phyloP scores from a whole-genome alignment of 116 monocot species.

The Papilionanthe hybrid region DNA sequence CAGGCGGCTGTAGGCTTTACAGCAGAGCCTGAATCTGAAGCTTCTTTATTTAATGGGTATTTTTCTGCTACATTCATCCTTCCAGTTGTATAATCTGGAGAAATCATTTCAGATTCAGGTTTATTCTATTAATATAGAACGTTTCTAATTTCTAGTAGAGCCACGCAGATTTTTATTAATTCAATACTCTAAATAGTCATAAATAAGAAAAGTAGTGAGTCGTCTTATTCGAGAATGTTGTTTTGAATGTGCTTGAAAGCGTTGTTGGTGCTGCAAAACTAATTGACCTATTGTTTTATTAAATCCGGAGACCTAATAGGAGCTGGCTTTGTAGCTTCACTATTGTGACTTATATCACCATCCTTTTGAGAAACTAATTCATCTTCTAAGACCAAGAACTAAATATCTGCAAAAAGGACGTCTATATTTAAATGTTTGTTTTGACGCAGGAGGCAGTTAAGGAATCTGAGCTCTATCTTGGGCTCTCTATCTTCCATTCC shows the following conservation, averaged over 20 bases:
- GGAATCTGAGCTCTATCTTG: slow-evolving; percentile 49
- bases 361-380: background rate
- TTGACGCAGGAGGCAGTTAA: slow-evolving; percentile 85
- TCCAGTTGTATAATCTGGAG: background rate
- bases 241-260: background rate
- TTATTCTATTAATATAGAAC: background rate
- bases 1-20: too few species aligned
- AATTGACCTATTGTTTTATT: background rate
- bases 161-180: too few species aligned
- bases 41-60: background rate
- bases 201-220: background rate
- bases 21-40: background rate
- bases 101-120: background rate
- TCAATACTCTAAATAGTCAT: background rate
- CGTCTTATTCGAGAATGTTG: background rate
- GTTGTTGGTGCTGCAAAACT: background rate
- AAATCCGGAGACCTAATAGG: background rate
- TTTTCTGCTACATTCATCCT: background rate
- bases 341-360: background rate
- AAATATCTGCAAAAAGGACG: slow-evolving; percentile 15
- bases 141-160: too few species aligned
- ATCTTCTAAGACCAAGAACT: slow-evolving; percentile 2
- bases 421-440: slow-evolving; percentile 78
- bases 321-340: background rate
- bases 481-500: slow-evolving; percentile 55